Evolutionary conservation across 83 land plant species (phyloP).

Genomic region (Picea engelmannii): DNA sequence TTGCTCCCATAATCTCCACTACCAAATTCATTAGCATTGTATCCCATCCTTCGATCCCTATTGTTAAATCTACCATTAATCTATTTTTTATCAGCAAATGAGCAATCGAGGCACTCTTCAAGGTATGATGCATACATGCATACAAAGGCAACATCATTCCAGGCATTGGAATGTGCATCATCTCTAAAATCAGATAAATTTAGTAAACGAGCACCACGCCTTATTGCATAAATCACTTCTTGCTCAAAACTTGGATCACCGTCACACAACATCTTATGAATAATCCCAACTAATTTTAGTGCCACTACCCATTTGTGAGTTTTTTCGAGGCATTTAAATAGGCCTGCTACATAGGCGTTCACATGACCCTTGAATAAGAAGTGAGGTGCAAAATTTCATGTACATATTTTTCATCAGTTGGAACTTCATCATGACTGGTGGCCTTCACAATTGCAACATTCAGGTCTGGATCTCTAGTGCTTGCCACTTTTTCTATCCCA

Average conservation of each 20-base stretch:
- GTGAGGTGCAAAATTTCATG: conserved; percentile 52
- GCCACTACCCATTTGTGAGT: conserved; percentile 68
- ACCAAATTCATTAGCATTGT: conserved; percentile 8
- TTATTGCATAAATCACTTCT: conserved; percentile 32
- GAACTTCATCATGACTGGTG: conserved; percentile 57
- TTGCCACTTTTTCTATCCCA: conserved; percentile 48
- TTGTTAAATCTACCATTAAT: conserved; percentile 11
- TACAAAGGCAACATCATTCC: conserved; percentile 58
- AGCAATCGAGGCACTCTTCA: conserved; percentile 45
- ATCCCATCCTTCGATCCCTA: background rate
- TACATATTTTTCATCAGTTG: conserved; percentile 49
- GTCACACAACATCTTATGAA: conserved; percentile 48
- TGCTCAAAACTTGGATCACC: conserved; percentile 57
- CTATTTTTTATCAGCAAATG: conserved; percentile 10
- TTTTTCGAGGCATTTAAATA: conserved; percentile 42
- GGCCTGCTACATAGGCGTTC: conserved; percentile 35
- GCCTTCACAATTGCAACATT: conserved; percentile 68
- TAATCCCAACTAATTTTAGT: conserved; percentile 48
- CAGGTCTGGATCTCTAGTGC: conserved; percentile 40
- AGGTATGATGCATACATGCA: conserved; percentile 48
- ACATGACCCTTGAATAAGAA: conserved; percentile 44
- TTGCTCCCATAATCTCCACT: conserved; percentile 13
- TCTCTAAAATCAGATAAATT: conserved; percentile 47
- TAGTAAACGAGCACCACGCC: conserved; percentile 42
- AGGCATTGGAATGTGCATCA: conserved; percentile 48